Conservation (phyloP, 2,329 filamentous ascomycete genomes). For the Phaeomoniella chlamydospora region DNA sequence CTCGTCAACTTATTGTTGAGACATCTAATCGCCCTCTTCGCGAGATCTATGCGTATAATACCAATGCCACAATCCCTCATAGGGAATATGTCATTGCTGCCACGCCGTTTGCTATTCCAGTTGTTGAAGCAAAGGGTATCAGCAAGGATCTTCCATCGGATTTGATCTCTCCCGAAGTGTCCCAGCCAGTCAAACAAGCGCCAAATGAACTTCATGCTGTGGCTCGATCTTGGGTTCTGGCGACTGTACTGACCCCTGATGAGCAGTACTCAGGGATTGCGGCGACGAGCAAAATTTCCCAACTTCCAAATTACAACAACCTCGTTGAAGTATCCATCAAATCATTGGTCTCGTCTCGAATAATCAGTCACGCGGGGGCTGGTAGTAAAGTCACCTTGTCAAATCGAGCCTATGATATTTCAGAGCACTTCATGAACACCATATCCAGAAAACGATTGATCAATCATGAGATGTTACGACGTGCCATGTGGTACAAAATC, state of each 20-base stretch:
- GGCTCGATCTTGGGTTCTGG: conserved; percentile 32
- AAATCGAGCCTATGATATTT: conserved; percentile 27
- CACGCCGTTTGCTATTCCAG: conserved; percentile 19
- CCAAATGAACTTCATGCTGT: conserved; percentile 13
- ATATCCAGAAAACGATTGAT: conserved; percentile 22
- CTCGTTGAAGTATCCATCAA: conserved; percentile 24
- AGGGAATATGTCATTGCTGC: conserved; percentile 19
- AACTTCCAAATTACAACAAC: conserved; percentile 10
- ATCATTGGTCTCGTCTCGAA: conserved; percentile 22
- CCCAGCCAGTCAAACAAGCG: background rate
- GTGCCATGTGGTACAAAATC: conserved; percentile 26
- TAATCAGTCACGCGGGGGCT: conserved; percentile 16
- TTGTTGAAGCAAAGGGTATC: conserved; percentile 9
- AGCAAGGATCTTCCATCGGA: background rate
- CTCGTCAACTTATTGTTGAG: conserved; percentile 25
- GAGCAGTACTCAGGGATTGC: conserved; percentile 22
- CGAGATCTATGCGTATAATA: conserved; percentile 19
- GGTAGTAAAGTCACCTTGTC: conserved; percentile 21
- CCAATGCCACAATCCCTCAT: conserved; percentile 16
- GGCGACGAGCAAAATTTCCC: conserved; percentile 16
- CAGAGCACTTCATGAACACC: conserved; percentile 22
- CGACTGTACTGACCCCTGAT: conserved; percentile 29
- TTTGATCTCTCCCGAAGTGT: background rate
- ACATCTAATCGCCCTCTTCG: conserved; percentile 15
- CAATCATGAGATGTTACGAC: conserved; percentile 22